Evolutionary conservation across 176 grass and related monocot species (phyloP).

Genomic region (Ensete glaucum): DNA sequence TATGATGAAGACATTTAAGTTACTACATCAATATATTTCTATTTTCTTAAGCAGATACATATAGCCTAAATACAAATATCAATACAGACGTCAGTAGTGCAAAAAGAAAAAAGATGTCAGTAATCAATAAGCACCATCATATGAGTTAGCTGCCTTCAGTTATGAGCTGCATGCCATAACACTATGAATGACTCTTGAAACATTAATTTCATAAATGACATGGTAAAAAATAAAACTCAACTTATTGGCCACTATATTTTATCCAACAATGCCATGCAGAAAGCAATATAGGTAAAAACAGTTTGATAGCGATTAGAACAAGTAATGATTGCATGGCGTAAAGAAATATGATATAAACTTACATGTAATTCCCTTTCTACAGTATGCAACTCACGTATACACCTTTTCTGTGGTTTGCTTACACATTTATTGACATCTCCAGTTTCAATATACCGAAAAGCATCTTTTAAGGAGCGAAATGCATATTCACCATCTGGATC

Average conservation of each 20-base stretch:
- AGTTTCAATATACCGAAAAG: slow-evolving; percentile 28
- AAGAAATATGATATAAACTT: slow-evolving; percentile 14
- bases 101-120: too few relatives aligned
- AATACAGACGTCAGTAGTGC: too few relatives aligned
- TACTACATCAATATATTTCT: not conserved
- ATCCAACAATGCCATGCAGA: too few relatives aligned
- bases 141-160: not conserved
- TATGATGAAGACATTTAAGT: not conserved
- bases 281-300: too few relatives aligned
- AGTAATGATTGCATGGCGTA: not conserved
- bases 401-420: slow-evolving; percentile 20
- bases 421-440: slow-evolving; percentile 26
- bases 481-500: slow-evolving; percentile 31
- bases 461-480: slow-evolving; percentile 42
- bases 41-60: not conserved
- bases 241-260: too few relatives aligned
- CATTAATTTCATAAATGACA: not conserved
- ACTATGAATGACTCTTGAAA: not conserved
- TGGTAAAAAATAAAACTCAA: too few relatives aligned
- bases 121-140: not conserved
- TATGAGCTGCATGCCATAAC: not conserved
- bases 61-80: too few relatives aligned
- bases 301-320: not conserved
- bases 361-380: slow-evolving; percentile 24
- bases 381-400: not conserved